Percentiles rank a stretch among this genome's conserved stretches.
These are phyloP conservation scores for Plasmodium blacklocki DNA, from an alignment of 169 alveolate genomes.

Conservation along the genomic window DNA sequence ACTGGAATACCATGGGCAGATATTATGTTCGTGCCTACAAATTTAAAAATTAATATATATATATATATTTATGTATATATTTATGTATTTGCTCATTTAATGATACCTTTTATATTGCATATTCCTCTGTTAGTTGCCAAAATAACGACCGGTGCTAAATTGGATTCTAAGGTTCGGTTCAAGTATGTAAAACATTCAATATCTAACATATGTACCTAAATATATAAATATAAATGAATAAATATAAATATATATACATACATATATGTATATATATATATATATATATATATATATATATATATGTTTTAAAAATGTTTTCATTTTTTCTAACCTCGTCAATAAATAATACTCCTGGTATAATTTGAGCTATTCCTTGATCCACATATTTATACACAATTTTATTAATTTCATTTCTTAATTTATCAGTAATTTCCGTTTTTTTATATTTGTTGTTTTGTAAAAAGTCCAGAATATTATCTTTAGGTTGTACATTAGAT, in stretches of 20 bases:
- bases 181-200: constrained; percentile 98
- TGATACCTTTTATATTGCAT: constrained; percentile 80
- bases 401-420: constrained; percentile 97
- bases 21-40: constrained; percentile 96
- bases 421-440: constrained; percentile 99
- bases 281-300: background rate
- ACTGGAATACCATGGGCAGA: constrained; percentile 99
- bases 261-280: background rate
- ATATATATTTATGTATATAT: background rate
- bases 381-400: constrained; percentile 97
- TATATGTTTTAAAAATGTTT: background rate
- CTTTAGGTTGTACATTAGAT: constrained; percentile 97
- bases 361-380: constrained; percentile 98
- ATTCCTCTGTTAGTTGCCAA: constrained; percentile 98
- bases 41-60: background rate
- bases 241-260: background rate
- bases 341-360: constrained; percentile 99
- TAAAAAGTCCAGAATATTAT: constrained; percentile 74
- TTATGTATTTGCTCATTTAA: background rate
- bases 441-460: constrained; percentile 97
- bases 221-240: background rate
- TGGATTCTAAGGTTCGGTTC: constrained; percentile 97
- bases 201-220: constrained; percentile 95
- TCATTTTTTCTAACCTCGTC: constrained; percentile 92
- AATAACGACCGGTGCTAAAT: constrained; percentile 97